Evolutionary conservation across 768 basidiomycete genomes (phyloP), one percentile per base, ranked within the genome.

Genomic region (Suillus decipiens): DNA sequence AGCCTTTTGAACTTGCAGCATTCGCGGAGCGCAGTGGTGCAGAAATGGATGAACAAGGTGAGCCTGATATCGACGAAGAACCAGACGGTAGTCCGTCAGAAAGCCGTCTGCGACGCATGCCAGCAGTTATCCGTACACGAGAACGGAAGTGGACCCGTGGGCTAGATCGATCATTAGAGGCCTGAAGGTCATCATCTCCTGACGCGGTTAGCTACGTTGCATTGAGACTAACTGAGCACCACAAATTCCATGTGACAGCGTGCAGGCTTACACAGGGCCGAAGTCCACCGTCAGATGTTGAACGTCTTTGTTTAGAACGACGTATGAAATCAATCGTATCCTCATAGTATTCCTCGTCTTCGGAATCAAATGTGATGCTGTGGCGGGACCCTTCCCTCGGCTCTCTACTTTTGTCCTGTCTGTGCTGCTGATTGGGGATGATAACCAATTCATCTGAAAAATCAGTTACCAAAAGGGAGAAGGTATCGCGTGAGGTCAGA

Each of bases 41-140:
- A 43, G 92, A 93, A 65, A 94, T 89, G 45, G 91, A 92, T 3
- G 92, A 93, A 5, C 90, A 92, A 4, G 83, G 84, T 1, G 91
- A 92, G 48, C 82, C 81, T 7, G 87, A 86, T 24, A 79, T 68
- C 39, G 87, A 84, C 22, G 79, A 78, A 5, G 71, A 60, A 41
- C 57, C 63, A 48, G 73, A 75, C 31, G 63, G 51, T 61, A 61
- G 71, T n/a, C 57, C 69, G 41, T 70, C 70, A n/a, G 70, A 65
- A 19, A 51, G 60, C 61, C 75, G 76, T 24, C 80, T 79, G 66
- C 81, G 80, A 53, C 81, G 81, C 39, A 90, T 70, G 22, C 90
- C 90, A 17, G 88, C 89, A 3, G 89, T 84, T 65, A 92, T 92
- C 67, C 91, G 87, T 37, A 92, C 90, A 47, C 90, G 84, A 60